These are phyloP conservation scores for Phanerodontia chrysosporium DNA, from an alignment of 768 basidiomycete genomes.

Conservation along the genomic window DNA sequence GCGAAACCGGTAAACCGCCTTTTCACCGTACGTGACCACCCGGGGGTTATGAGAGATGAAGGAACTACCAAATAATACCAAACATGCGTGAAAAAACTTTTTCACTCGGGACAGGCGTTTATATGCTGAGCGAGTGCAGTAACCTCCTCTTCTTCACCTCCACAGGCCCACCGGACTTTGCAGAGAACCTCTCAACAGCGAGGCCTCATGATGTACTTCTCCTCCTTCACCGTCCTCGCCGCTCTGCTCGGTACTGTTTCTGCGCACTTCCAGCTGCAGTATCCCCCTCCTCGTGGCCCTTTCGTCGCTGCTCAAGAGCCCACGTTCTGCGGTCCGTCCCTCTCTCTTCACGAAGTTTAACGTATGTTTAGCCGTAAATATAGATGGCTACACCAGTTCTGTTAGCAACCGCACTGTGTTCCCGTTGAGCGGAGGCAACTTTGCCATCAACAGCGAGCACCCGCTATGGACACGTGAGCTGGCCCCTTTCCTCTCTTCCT, in stretches of 20 bases:
- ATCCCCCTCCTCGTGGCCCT: slow-evolving; percentile 64
- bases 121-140: slow-evolving; percentile 7
- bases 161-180: background rate
- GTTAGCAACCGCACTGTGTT: slow-evolving; percentile 60
- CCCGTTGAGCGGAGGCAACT: slow-evolving; percentile 59
- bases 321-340: slow-evolving; percentile 58
- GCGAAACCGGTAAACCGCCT: background rate
- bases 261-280: slow-evolving; percentile 78
- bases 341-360: background rate
- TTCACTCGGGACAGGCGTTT: slow-evolving; percentile 16
- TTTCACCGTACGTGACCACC: background rate
- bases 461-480: slow-evolving; percentile 52
- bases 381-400: slow-evolving; percentile 61
- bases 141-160: background rate
- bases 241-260: slow-evolving; percentile 30
- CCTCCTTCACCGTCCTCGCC: slow-evolving; percentile 32
- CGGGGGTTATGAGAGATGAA: background rate
- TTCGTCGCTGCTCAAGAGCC: slow-evolving; percentile 60
- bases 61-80: slow-evolving; percentile 13
- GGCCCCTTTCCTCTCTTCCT: background rate
- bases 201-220: slow-evolving; percentile 31
- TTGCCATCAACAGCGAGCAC: slow-evolving; percentile 66
- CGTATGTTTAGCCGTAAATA: background rate
- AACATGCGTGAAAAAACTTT: slow-evolving; percentile 26
- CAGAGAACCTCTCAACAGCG: background rate